Percentiles rank a stretch among this genome's conserved stretches.
phyloP scores from a whole-genome alignment of 768 basidiomycete genomes.

The Trametes meyenii region DNA sequence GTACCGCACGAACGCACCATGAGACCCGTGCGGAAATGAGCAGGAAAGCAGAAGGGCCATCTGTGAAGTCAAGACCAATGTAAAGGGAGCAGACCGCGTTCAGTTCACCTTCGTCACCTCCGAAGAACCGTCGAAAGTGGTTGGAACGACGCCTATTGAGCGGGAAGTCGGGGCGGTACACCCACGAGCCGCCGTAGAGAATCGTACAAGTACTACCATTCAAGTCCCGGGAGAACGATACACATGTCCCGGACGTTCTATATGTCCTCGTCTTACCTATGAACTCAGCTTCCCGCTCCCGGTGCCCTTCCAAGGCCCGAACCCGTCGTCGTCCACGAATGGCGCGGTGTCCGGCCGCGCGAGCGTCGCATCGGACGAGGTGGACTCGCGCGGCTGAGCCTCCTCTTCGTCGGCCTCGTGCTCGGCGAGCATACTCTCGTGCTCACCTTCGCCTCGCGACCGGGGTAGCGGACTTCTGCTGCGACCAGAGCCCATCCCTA shows the following conservation, averaged over 20 bases:
- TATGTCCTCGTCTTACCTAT: constrained; percentile 1
- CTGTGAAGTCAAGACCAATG: not conserved
- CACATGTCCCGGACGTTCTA: not conserved
- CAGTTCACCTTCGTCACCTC: not conserved
- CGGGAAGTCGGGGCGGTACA: not conserved
- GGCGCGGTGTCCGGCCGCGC: constrained; percentile 25
- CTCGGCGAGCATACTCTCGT: constrained; percentile 27
- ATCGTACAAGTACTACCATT: not conserved
- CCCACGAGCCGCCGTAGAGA: not conserved
- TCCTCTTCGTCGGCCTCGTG: constrained; percentile 37
- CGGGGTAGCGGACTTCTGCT: constrained; percentile 3
- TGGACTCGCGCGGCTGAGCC: constrained; percentile 34
- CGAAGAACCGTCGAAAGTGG: not conserved
- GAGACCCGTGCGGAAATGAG: constrained; percentile 9
- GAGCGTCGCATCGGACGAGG: constrained; percentile 43
- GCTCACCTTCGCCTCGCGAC: constrained; percentile 27
- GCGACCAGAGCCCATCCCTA: constrained; percentile 10
- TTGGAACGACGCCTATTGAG: not conserved
- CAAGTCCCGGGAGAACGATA: constrained; percentile 5
- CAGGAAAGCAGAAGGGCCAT: constrained; percentile 2
- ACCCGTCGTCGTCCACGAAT: constrained; percentile 28
- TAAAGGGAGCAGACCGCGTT: not conserved
- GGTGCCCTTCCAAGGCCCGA: constrained; percentile 28
- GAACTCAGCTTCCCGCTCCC: constrained; percentile 3
- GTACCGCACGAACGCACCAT: not conserved